Conservation (phyloP, 495 filamentous ascomycete species). For the Chaetomium cochliodes region DNA sequence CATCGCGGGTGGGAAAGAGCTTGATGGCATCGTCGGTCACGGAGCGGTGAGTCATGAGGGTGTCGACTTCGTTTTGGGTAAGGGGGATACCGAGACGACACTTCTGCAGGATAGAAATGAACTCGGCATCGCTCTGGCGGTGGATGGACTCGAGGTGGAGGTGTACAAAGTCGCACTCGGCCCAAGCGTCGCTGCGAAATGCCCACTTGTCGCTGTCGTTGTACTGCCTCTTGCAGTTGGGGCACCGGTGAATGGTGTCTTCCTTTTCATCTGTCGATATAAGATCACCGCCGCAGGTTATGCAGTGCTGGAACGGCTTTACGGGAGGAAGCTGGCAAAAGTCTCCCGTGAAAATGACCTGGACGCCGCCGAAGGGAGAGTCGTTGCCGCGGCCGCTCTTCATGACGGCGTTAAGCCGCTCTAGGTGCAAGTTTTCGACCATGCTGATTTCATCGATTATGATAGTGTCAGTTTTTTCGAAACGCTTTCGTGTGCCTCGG, state of each 20-base stretch:
- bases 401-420: constrained; percentile 53
- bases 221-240: constrained; percentile 31
- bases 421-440: constrained; percentile 56
- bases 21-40: constrained; percentile 45
- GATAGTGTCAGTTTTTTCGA: constrained; percentile 43
- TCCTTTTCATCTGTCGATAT: constrained; percentile 48
- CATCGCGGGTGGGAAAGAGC: constrained; percentile 45
- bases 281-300: constrained; percentile 72
- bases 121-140: constrained; percentile 51
- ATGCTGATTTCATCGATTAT: constrained; percentile 51
- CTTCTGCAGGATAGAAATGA: constrained; percentile 54
- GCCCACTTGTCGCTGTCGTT: constrained; percentile 42
- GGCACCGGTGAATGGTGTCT: constrained; percentile 64
- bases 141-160: constrained; percentile 49
- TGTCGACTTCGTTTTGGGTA: constrained; percentile 37
- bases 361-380: constrained; percentile 84
- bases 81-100: constrained; percentile 47
- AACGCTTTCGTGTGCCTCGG: constrained; percentile 27
- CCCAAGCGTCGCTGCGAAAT: constrained; percentile 43
- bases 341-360: constrained; percentile 90
- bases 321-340: constrained; percentile 96
- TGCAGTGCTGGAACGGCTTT: constrained; percentile 73
- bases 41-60: constrained; percentile 49
- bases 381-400: constrained; percentile 43
- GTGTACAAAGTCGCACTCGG: constrained; percentile 38